Evolutionary conservation across 2,329 filamentous ascomycete genomes (phyloP), one percentile per base, ranked within the genome.

Genomic region (Ascochyta clinopodiicola): DNA sequence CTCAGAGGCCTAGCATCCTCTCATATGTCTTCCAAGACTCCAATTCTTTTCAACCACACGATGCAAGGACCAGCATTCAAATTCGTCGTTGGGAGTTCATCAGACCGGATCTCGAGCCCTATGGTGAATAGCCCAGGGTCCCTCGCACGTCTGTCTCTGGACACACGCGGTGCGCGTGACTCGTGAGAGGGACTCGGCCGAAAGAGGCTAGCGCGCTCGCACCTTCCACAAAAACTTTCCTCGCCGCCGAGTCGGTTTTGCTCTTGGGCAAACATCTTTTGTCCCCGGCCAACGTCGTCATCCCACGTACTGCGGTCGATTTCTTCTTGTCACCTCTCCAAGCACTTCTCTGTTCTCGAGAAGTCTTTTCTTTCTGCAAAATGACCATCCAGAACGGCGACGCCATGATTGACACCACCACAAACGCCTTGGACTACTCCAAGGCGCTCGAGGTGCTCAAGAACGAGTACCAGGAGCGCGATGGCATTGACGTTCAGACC

Each of bases 401-500:
- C 73, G 74, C 78, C 62, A 80, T 81, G 70, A 79, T 79, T 61
- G 77, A 81, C 76, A 82, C 59, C 46, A 60, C 68, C 76, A 78
- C 72, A 67, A 79, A 87, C 77, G 81, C 88, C 74, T 81, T 92
- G 68, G 90, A 96, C 82, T 84, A 84, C 82, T 81, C 83, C 74
- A 88, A 83, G 73, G 95, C 94, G 62, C 80, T 93, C 62, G 88
- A 96, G 73, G 80, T 93, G 65, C 85, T 98, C 76, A 85, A 90
- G 77, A 79, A 78, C 57, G 86, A 94, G 73, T 97, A 96, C 78
- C 76, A 88, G 64, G 83, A 84, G 75, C 84, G 81, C 68, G 95
- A 99, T 86, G 95, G 95, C 57, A 88, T 99, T 69, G 87, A 92
- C 75, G 86, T 96, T 71, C 83, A 92, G 73, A 88, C 92, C 63